Percentiles rank a stretch among this genome's conserved stretches.
Evolutionary conservation across 2,329 filamentous ascomycete species (phyloP).

Genomic region (Uncinocarpus reesii): DNA sequence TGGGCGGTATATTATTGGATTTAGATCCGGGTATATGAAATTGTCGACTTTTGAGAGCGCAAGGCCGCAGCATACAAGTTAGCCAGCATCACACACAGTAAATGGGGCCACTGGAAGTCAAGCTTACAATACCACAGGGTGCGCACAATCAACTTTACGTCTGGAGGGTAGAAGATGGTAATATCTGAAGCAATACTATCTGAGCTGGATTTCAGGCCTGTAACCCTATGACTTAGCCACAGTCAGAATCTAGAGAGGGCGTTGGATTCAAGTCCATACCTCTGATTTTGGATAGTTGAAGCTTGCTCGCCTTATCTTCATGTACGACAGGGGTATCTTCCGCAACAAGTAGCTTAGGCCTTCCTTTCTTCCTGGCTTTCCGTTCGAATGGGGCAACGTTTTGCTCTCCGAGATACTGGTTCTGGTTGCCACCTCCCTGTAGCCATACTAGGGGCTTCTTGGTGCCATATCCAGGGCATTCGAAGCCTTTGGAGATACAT

Average conservation of each 20-base stretch:
- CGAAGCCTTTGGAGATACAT: conserved; percentile 15
- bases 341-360: conserved; percentile 14
- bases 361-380: conserved; percentile 15
- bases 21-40: conserved; percentile 15
- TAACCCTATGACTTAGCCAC: background rate
- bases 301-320: background rate
- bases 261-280: background rate
- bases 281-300: background rate
- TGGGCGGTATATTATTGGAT: conserved; percentile 15
- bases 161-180: conserved; percentile 11
- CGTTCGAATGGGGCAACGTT: conserved; percentile 8
- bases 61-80: background rate
- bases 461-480: conserved; percentile 23
- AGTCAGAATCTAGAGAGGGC: too few species aligned
- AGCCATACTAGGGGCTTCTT: conserved; percentile 41
- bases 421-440: conserved; percentile 24
- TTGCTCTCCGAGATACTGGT: conserved; percentile 11
- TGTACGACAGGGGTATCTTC: conserved; percentile 1
- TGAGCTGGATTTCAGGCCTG: background rate
- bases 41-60: conserved; percentile 13
- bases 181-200: background rate
- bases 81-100: background rate
- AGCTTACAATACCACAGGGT: conserved; percentile 17
- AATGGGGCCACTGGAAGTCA: background rate
- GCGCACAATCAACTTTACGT: conserved; percentile 15